phyloP scores from a whole-genome alignment of 2,329 filamentous ascomycete species.

The Teratosphaeria epicoccoides region DNA sequence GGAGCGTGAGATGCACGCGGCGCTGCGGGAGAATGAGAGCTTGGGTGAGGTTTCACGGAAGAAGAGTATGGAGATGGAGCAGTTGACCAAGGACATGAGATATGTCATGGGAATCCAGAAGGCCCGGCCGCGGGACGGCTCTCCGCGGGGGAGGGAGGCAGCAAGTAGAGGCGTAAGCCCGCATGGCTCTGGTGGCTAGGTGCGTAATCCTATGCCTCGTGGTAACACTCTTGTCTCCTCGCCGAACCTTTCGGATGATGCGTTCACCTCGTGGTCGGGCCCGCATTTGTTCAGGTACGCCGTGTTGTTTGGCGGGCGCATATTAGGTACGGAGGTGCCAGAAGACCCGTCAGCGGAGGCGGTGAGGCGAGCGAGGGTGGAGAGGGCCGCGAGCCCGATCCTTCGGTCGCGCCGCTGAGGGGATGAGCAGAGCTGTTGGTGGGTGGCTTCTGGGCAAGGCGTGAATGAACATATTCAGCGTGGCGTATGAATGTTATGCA shows the following conservation, averaged over 20 bases:
- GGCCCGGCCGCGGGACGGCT: neutral
- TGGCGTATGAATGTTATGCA: neutral
- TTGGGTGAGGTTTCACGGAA: conserved; percentile 47
- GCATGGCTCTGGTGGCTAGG: neutral
- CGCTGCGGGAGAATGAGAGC: conserved; percentile 47
- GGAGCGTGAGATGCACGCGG: conserved; percentile 48
- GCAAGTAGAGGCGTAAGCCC: neutral
- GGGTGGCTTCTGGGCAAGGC: neutral
- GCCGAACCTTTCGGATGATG: neutral
- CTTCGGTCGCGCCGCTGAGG: neutral
- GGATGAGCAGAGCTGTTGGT: neutral
- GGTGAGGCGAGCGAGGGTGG: neutral
- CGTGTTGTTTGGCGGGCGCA: neutral
- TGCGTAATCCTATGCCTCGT: neutral
- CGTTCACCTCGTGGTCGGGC: neutral
- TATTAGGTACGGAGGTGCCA: neutral
- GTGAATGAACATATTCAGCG: neutral
- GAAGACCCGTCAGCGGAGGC: neutral
- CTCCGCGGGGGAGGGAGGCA: neutral
- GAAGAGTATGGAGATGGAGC: conserved; percentile 52
- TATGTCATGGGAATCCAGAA: conserved; percentile 63
- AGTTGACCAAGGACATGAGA: conserved; percentile 53
- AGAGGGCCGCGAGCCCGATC: neutral
- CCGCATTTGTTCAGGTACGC: neutral
- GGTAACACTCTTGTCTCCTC: neutral